Evolutionary conservation across 257 asterid species (phyloP).

Genomic region (Solanum ossicruentum): DNA sequence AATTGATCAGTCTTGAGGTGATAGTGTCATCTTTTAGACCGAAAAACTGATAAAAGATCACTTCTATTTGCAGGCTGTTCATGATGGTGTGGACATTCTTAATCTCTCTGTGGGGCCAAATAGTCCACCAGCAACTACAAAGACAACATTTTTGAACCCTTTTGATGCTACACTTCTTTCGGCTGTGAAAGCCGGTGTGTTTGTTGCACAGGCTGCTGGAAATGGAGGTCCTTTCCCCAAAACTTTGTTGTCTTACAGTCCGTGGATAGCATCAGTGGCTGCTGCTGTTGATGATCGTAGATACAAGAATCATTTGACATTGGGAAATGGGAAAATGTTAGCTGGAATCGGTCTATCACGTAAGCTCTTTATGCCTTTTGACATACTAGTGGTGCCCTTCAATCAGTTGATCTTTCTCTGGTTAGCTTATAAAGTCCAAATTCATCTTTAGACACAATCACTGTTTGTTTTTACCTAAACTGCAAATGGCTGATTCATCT

Average conservation of each 20-base stretch:
- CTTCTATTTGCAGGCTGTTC: constrained; percentile 67
- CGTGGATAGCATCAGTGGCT: constrained; percentile 95
- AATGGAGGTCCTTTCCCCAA: constrained; percentile 98
- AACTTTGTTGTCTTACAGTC: constrained; percentile 92
- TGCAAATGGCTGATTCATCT: background rate
- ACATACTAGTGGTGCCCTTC: background rate
- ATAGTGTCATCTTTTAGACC: background rate
- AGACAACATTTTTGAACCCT: constrained; percentile 87
- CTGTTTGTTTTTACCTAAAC: background rate
- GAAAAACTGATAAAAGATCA: constrained; percentile 5
- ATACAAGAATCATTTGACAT: constrained; percentile 78
- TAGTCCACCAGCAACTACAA: constrained; percentile 90
- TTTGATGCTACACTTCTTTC: constrained; percentile 91
- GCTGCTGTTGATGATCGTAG: constrained; percentile 98
- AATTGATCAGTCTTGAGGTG: background rate
- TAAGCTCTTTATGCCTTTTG: constrained; percentile 25
- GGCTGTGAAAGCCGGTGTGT: constrained; percentile 95
- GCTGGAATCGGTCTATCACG: constrained; percentile 92
- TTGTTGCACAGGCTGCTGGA: constrained; percentile 97
- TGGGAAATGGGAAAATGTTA: constrained; percentile 84
- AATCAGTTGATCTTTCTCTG: background rate
- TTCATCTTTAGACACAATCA: background rate
- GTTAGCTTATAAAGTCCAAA: background rate
- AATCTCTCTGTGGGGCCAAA: constrained; percentile 98
- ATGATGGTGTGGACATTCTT: constrained; percentile 93